Conservation (phyloP, 2,329 filamentous ascomycete species). For the Fusarium sp. region DNA sequence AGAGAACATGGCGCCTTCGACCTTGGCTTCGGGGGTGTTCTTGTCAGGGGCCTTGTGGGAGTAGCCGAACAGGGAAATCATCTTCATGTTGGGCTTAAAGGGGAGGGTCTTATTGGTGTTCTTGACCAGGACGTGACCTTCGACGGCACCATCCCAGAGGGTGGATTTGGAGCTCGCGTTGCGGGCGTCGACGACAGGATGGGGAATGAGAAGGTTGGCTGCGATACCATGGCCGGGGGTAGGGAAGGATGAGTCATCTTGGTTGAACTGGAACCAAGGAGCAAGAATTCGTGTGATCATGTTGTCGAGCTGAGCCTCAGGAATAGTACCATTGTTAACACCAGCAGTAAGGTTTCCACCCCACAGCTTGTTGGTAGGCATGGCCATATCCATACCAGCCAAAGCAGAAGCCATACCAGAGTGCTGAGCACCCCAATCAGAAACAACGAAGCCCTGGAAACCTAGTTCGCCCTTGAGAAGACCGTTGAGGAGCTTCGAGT, state of each 20-base stretch:
- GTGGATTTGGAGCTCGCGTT: conserved; percentile 4
- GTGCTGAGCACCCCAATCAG: conserved; percentile 49
- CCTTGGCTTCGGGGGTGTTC: not conserved
- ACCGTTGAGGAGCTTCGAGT: conserved; percentile 18
- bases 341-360: conserved; percentile 13
- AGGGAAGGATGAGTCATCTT: not conserved
- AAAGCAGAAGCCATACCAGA: conserved; percentile 17
- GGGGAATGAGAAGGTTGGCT: not conserved
- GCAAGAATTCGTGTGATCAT: conserved; percentile 22
- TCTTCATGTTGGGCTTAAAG: not conserved
- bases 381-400: conserved; percentile 47
- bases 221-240: not conserved
- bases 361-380: conserved; percentile 11
- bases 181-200: conserved; percentile 5
- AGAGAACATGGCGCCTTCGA: not conserved
- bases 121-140: conserved; percentile 21
- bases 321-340: conserved; percentile 21
- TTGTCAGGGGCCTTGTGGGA: conserved; percentile 6
- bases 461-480: conserved; percentile 77
- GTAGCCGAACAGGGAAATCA: conserved; percentile 17
- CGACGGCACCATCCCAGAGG: not conserved
- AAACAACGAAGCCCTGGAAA: conserved; percentile 76
- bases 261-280: conserved; percentile 13
- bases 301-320: conserved; percentile 13
- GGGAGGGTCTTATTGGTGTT: conserved; percentile 5